A percentile compares a stretch with the other conserved stretches of the same genome.
Evolutionary conservation across 1,139 yeast genomes (phyloP).

Genomic region (Debaryomycetaceae sp.): DNA sequence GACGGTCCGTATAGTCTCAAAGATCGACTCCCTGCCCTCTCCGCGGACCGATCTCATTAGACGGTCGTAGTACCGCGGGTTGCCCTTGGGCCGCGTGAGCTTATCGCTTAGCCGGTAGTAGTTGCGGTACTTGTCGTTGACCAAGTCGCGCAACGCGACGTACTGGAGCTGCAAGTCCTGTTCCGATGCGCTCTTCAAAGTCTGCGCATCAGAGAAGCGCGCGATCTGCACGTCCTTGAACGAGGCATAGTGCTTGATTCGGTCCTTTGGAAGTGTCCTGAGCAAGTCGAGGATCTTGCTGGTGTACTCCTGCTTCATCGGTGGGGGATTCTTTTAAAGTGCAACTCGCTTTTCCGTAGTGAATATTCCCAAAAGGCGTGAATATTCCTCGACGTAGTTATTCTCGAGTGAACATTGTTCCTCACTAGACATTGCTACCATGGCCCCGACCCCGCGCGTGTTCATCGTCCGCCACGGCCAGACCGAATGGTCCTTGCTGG

Average conservation of each 20-base stretch:
- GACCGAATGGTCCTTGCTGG: conserved; percentile 91
- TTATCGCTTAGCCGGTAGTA: conserved; percentile 58
- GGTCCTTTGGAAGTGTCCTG: conserved; percentile 50
- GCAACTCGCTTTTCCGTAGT: neutral
- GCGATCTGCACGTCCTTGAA: conserved; percentile 56
- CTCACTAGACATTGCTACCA: no score
- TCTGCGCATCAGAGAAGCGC: conserved; percentile 27
- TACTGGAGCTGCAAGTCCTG: conserved; percentile 51
- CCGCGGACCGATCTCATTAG: conserved; percentile 63
- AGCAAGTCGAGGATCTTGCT: conserved; percentile 29
- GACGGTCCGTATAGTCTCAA: conserved; percentile 58
- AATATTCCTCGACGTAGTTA: neutral
- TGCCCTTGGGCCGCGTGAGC: conserved; percentile 67
- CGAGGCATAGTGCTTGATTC: conserved; percentile 54
- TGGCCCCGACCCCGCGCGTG: conserved; percentile 50
- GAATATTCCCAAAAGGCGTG: neutral
- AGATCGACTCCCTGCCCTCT: conserved; percentile 56
- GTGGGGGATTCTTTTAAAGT: neutral
- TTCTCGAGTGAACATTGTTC: no score
- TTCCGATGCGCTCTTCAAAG: conserved; percentile 22
- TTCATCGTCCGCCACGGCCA: conserved; percentile 81
- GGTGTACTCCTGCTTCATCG: conserved; percentile 9
- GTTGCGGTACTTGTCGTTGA: conserved; percentile 50
- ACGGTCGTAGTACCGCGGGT: conserved; percentile 67
- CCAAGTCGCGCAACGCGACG: conserved; percentile 45